Evolutionary conservation across 495 filamentous ascomycete species (phyloP).

Genomic region (Penicillium nucicola): DNA sequence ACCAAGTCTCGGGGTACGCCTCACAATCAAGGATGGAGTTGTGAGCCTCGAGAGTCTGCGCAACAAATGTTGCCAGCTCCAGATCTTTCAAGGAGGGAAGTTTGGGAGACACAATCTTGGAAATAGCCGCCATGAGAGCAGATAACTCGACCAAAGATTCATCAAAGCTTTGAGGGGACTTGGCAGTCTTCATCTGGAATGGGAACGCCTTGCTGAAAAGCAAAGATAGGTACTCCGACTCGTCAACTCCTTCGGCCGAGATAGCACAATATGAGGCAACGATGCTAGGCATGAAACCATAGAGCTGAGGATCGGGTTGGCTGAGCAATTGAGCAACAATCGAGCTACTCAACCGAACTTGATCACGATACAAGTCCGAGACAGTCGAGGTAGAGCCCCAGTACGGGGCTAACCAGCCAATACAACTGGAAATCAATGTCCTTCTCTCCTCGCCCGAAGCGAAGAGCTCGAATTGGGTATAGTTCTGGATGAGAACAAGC

Average conservation of each 20-base stretch:
- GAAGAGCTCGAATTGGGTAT: conserved; percentile 77
- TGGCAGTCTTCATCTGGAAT: conserved; percentile 71
- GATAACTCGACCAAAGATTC: conserved; percentile 88
- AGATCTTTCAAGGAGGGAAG: conserved; percentile 62
- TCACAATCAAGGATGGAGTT: conserved; percentile 86
- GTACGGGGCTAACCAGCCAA: conserved; percentile 88
- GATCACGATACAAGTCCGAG: conserved; percentile 84
- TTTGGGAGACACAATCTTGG: conserved; percentile 57
- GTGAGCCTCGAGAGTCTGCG: conserved; percentile 70
- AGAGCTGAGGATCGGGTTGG: conserved; percentile 74
- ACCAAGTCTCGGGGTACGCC: conserved; percentile 85
- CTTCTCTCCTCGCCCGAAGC: conserved; percentile 68
- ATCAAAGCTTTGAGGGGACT: conserved; percentile 66
- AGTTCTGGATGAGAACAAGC: conserved; percentile 86
- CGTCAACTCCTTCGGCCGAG: conserved; percentile 56
- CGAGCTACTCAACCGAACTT: conserved; percentile 88
- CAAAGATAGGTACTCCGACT: conserved; percentile 71
- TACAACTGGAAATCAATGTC: conserved; percentile 73
- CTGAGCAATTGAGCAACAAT: conserved; percentile 81
- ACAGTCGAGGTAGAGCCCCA: conserved; percentile 77
- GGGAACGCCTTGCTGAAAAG: conserved; percentile 90
- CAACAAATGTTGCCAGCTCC: conserved; percentile 71
- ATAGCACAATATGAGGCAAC: conserved; percentile 84
- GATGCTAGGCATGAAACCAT: conserved; percentile 85
- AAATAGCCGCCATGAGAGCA: conserved; percentile 77